phyloP scores from a whole-genome alignment of 2,329 filamentous ascomycete genomes.

The Phaeosphaeria sp. region DNA sequence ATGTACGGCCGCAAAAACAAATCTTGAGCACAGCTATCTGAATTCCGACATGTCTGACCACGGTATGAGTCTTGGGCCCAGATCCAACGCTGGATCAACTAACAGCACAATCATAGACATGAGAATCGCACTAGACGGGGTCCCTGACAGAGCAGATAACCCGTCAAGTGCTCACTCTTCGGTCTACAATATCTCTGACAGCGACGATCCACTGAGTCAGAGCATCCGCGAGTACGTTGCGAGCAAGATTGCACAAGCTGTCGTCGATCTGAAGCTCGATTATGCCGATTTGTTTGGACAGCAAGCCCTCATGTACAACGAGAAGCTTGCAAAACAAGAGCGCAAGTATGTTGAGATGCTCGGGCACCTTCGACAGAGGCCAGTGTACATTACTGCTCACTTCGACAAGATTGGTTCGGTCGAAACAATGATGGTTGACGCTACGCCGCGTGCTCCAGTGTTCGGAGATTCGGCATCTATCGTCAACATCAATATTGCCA shows the following conservation, averaged over 20 bases:
- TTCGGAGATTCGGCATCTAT: not conserved
- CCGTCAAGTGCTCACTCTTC: not conserved
- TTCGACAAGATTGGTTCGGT: not conserved
- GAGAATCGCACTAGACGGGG: not conserved
- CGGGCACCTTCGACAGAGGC: not conserved
- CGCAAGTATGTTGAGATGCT: not conserved
- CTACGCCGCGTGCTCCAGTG: not conserved
- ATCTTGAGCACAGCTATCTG: too few species aligned
- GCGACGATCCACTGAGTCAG: not conserved
- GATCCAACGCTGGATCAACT: not conserved
- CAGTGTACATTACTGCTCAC: not conserved
- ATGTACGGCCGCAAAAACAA: too few species aligned
- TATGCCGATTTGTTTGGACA: not conserved
- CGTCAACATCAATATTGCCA: not conserved
- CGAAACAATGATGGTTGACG: not conserved
- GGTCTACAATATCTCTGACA: constrained; percentile 6
- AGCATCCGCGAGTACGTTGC: constrained; percentile 13
- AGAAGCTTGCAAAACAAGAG: not conserved
- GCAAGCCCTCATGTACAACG: not conserved
- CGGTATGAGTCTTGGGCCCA: not conserved
- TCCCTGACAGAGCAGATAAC: not conserved
- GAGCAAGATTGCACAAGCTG: constrained; percentile 10
- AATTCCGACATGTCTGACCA: not conserved
- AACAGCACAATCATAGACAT: not conserved
- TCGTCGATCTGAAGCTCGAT: not conserved